phyloP scores from a whole-genome alignment of 345 rosid species.

The Brassica nigra region DNA sequence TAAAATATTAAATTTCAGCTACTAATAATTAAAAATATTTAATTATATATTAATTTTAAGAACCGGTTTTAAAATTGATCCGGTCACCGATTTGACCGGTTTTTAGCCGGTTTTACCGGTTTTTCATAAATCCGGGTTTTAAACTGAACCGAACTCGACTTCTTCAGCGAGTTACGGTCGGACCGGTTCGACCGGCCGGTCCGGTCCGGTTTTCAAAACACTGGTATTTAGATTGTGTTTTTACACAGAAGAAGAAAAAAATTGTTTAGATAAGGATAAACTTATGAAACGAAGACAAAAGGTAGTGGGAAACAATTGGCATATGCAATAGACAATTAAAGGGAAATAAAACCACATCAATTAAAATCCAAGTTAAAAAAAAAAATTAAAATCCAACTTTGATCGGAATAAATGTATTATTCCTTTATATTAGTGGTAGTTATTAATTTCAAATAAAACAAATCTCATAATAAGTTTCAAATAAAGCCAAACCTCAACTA shows the following conservation, averaged over 20 bases:
- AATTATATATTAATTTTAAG: no score
- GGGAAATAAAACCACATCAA: conserved; percentile 23
- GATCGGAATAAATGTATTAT: not conserved
- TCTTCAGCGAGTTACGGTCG: no score
- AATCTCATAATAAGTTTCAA: not conserved
- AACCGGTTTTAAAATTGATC: no score
- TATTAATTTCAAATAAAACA: conserved; percentile 5
- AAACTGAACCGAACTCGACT: no score
- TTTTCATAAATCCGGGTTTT: no score
- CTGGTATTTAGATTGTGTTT: not conserved
- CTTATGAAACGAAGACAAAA: not conserved
- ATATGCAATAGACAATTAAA: not conserved
- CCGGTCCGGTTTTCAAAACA: no score
- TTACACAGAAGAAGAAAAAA: not conserved
- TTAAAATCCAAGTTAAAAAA: not conserved
- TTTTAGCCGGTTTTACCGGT: no score
- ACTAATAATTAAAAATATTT: no score
- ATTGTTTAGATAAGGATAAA: not conserved
- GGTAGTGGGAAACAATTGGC: conserved; percentile 2
- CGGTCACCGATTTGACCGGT: no score
- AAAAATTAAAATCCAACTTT: not conserved
- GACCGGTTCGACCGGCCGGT: no score
- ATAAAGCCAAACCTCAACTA: not conserved
- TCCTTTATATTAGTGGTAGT: not conserved
- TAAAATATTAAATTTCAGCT: no score